Base-by-base conservation (phyloP, 1,284 basidiomycete species). In the Rhizoctonia solani region DNA sequence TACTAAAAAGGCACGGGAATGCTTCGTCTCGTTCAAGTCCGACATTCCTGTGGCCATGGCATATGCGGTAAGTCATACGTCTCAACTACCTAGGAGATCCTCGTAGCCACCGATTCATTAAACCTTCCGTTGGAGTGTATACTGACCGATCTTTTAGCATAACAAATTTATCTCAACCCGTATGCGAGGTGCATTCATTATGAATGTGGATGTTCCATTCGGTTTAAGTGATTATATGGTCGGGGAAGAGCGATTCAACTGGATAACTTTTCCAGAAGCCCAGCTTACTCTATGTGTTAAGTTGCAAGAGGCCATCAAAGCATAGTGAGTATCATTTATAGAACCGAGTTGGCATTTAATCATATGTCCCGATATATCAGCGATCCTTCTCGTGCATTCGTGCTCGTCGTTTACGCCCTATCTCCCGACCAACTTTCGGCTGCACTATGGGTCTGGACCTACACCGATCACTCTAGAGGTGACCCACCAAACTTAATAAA, bases 21-120 rank as follows among this genome's bases (percentile, higher is more conserved):
- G 23, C 14, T 59, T 59, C 23, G 37, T 14, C 23, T 8, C n/a
- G 3, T n/a, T 59, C 13, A 59, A 49, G 42, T 25, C 44, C 8
- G 56, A 59, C 8, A 3, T 4, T 14, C 25, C 21, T 2, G 27
- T 34, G 14, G 25, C 42, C 6, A 59, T 59, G 56, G 16, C 32
- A 34, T 59, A 49, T 30, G 56, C 56, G 56, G 56, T 59, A 49
- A 47, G 56, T n/a, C n/a, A n/a, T n/a, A n/a, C n/a, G n/a, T n/a
- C n/a, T n/a, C 37, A 16, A 39, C 37, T n/a, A 11, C 14, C 23
- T 5, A 14, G 30, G 25, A 8, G 3, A 8, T 6, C 25, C 5
- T 14, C 37, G 29, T 34, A 46, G 32, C 8, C 9, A n/a, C 6
- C 44, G 42, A n/a, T 32, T 59, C 25, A n/a, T 21, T 41, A 8